Percentiles rank a stretch among this genome's conserved stretches.
Evolutionary conservation across 176 grass and related monocot genomes (phyloP).

Genomic region (maize (Zea mays)): DNA sequence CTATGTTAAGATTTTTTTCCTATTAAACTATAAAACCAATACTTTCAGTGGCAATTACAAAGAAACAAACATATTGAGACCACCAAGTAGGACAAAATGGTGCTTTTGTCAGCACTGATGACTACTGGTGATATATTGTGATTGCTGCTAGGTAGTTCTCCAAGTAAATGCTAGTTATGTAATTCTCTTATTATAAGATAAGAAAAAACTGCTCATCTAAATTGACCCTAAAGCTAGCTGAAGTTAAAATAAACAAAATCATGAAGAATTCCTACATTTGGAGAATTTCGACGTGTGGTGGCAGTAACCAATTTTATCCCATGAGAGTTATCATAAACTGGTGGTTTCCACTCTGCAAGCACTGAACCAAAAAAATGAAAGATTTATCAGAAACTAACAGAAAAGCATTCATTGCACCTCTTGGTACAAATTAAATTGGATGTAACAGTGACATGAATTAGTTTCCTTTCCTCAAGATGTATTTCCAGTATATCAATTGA

Average conservation of each 20-base stretch:
- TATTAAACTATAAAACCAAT: not conserved
- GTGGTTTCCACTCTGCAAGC: slow-evolving; percentile 99
- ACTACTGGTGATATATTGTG: not conserved
- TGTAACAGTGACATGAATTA: not conserved
- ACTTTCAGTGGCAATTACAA: not conserved
- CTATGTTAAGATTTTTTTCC: not conserved
- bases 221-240: not conserved
- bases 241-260: slow-evolving; percentile 30
- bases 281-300: slow-evolving; percentile 95
- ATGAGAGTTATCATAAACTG: slow-evolving; percentile 94
- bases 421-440: slow-evolving; percentile 2
- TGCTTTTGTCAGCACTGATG: not conserved
- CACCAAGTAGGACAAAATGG: not conserved
- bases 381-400: slow-evolving; percentile 38
- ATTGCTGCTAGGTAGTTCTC: not conserved
- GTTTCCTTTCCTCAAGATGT: not conserved
- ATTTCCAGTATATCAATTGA: not conserved
- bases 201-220: not conserved
- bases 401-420: not conserved
- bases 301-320: slow-evolving; percentile 91
- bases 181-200: not conserved
- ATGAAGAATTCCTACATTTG: slow-evolving; percentile 55
- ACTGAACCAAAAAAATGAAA: slow-evolving; percentile 54
- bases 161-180: not conserved
- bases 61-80: not conserved